Evolutionary conservation across 2,329 filamentous ascomycete genomes (phyloP), one percentile per base, ranked within the genome.

Genomic region (Paraphaeosphaeria minitans): DNA sequence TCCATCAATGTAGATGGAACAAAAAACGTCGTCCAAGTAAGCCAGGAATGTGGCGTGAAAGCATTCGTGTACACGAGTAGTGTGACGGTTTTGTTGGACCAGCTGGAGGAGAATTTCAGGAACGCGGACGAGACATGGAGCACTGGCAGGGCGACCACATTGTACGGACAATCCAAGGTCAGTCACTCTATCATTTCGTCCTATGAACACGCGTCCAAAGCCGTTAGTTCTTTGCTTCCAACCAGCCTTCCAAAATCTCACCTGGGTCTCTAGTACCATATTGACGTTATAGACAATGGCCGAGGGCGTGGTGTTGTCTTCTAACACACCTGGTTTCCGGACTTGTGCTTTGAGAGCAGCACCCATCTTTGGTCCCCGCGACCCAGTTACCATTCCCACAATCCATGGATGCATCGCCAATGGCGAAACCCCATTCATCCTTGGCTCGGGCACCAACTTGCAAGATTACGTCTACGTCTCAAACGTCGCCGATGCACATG

Each of bases 101-200:
- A 93, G 67, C 56, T 81, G 29, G 81, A 84, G 61, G 85, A 81
- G 60, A 91, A 97, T 75, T 84, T 96, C 74, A 84, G 88, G 75
- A 93, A 97, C 75, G 92, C 92, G 64, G 89, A 93, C 76, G 94
- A 98, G 82, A 82, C 85, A 48, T 92, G 90, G 84, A 92, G 92
- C 29, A 84, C 90, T 51, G 88, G 95, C 53, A 83, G 87, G 48
- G 91, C 91, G 33, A 84, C 85, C 59, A 79, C 87, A 66, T 89
- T 93, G 78, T 98, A 98, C 78, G 93, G 93, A 31, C 89, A 93
- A 79, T 96, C 92, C 14, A 98, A 97, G 86, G 91, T 90, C 65
- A 57, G 70, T 51, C 31, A 45, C 29, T 46, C 53, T 46, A 24
- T 52, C 39, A 59, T 46, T 16, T 42, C 43, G 31, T 12, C 33